phyloP scores from a whole-genome alignment of 2,329 filamentous ascomycete species.

The Fusarium nelsonii region DNA sequence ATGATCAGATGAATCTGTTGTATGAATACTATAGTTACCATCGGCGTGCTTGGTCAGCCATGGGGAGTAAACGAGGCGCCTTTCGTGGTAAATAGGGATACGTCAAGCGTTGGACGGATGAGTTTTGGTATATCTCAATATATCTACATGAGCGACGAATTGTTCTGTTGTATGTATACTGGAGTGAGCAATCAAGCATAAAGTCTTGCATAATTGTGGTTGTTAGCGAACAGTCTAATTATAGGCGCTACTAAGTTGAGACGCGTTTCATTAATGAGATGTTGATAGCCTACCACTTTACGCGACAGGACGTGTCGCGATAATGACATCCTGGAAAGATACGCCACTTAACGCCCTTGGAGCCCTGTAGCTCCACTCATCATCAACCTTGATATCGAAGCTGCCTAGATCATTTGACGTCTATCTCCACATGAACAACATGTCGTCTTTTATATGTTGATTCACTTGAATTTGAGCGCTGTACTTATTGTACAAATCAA shows the following conservation, averaged over 20 bases:
- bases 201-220: not conserved
- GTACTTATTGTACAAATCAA: not conserved
- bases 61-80: slow-evolving; percentile 31
- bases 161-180: not conserved
- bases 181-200: not conserved
- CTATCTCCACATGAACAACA: slow-evolving; percentile 9
- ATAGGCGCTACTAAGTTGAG: not conserved
- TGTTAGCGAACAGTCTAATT: slow-evolving; percentile 7
- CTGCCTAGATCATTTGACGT: slow-evolving; percentile 12
- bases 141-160: slow-evolving; percentile 6
- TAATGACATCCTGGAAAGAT: slow-evolving; percentile 13
- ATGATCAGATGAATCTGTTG: slow-evolving; percentile 38
- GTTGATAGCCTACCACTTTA: slow-evolving; percentile 29
- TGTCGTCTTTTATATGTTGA: slow-evolving; percentile 11
- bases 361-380: slow-evolving; percentile 34
- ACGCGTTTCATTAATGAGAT: slow-evolving; percentile 6
- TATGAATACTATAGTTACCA: slow-evolving; percentile 34
- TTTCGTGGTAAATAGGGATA: slow-evolving; percentile 22
- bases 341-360: slow-evolving; percentile 39
- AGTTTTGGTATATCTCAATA: slow-evolving; percentile 30
- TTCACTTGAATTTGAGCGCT: not conserved
- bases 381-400: slow-evolving; percentile 23
- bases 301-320: slow-evolving; percentile 44
- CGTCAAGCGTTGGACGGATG: slow-evolving; percentile 20
- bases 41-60: slow-evolving; percentile 27